These are phyloP conservation scores for Papiliotrema flavescens DNA, from an alignment of 1,284 basidiomycete genomes.

Conservation along the genomic window DNA sequence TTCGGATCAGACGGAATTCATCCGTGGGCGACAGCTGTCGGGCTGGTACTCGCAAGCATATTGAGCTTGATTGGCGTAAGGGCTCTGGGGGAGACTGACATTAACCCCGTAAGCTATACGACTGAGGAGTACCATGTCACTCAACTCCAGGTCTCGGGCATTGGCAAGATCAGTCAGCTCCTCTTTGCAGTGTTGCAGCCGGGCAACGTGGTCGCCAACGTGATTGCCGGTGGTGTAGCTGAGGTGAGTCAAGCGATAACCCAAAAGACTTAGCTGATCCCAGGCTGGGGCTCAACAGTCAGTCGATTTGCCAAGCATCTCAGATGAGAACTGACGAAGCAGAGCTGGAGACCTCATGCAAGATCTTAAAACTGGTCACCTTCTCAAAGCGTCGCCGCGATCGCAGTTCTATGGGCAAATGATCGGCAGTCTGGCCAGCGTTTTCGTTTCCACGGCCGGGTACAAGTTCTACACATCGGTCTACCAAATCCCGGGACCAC, in stretches of 20 bases:
- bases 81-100: conserved; percentile 85
- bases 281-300: conserved; percentile 85
- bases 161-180: conserved; percentile 92
- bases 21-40: conserved; percentile 87
- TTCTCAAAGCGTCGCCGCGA: conserved; percentile 78
- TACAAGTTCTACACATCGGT: conserved; percentile 83
- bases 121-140: neutral
- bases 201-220: conserved; percentile 89
- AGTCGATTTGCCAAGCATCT: conserved; percentile 31
- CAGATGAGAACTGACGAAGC: conserved; percentile 2
- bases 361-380: conserved; percentile 92
- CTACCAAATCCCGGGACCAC: conserved; percentile 72
- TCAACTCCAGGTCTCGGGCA: conserved; percentile 63
- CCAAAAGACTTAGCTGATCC: neutral
- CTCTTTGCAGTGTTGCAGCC: conserved; percentile 93
- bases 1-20: conserved; percentile 88
- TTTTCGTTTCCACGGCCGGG: conserved; percentile 81
- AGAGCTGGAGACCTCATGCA: conserved; percentile 98
- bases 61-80: conserved; percentile 85
- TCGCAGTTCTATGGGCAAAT: conserved; percentile 86
- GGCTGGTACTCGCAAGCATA: conserved; percentile 75
- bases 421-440: conserved; percentile 79
- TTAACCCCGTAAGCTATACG: conserved; percentile 63
- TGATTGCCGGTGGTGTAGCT: conserved; percentile 92
- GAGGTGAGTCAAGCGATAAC: conserved; percentile 52